Evolutionary conservation across 2,329 filamentous ascomycete species (phyloP), one percentile per base, ranked within the genome.

Genomic region (Xylariales sp.): DNA sequence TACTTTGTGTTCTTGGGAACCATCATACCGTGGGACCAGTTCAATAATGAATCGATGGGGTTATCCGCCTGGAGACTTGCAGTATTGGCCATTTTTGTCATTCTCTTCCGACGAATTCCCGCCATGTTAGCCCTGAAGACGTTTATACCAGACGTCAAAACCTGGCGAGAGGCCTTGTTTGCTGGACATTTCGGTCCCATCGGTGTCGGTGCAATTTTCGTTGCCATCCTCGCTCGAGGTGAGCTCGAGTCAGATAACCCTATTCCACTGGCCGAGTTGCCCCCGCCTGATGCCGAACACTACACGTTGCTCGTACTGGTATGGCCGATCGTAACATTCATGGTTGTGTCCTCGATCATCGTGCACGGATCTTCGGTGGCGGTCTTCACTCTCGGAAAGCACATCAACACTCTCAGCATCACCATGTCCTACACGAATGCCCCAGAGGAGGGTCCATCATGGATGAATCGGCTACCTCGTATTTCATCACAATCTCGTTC

Each of bases 1-100:
- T 98, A 97, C 63, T 98, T 98, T 61, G 93, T 98, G 51, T 98
- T 93, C 60, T 85, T 98, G 47, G 93, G 93, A 37, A 88, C 93
- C 38, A 96, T 98, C 60, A 93, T 98, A 44, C 93, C 93, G 1
- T 98, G 93, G 93, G 79, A 85, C 52, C 82, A 88, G 59, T 98
- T 82, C 74, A 95, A 97, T 67, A 72, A 81, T 42, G 70, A 75
- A 2, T 69, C 70, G 0, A 69, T 94, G 40, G 89, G 91, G 27
- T 69, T 95, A 33, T 74, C 78, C 13, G 88, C 89, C 4, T 98
- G 93, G 93, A 78, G 88, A 46, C 72, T 98, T 16, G 83, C 93
- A n/a, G 86, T 97, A 27, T 85, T 98, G 49, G 87, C 88, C n/a
- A 65, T 98, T 15, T 76, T 98, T 42, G 90, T 98, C 47, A 83